Conservation (phyloP, 2,329 filamentous ascomycete species). For the Cladophialophora bantiana region DNA sequence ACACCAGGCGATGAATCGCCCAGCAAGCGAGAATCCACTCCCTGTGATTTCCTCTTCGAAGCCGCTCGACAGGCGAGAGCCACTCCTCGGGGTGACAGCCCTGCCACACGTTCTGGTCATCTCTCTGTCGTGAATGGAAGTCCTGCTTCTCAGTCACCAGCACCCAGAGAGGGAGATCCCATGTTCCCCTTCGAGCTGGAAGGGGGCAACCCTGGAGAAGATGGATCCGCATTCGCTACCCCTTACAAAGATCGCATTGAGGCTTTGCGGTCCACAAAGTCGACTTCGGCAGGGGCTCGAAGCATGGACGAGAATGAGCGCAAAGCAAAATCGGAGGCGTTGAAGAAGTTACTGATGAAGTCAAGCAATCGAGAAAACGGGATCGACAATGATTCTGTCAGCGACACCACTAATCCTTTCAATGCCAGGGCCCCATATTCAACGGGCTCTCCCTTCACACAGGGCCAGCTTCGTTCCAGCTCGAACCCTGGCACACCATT, state of each 20-base stretch:
- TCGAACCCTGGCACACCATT: slow-evolving; percentile 29
- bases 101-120: slow-evolving; percentile 50
- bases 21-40: slow-evolving; percentile 68
- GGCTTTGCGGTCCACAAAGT: slow-evolving; percentile 49
- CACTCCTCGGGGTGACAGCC: slow-evolving; percentile 59
- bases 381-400: slow-evolving; percentile 34
- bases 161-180: slow-evolving; percentile 59
- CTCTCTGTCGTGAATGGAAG: slow-evolving; percentile 61
- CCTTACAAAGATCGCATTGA: slow-evolving; percentile 56
- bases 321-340: slow-evolving; percentile 52
- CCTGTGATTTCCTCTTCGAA: slow-evolving; percentile 88
- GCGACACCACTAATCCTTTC: slow-evolving; percentile 46
- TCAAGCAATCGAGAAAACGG: slow-evolving; percentile 37
- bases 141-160: slow-evolving; percentile 50
- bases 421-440: slow-evolving; percentile 35
- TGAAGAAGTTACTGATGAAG: slow-evolving; percentile 56
- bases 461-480: slow-evolving; percentile 21
- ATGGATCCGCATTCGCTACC: slow-evolving; percentile 73
- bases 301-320: slow-evolving; percentile 49
- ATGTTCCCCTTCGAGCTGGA: slow-evolving; percentile 75
- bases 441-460: slow-evolving; percentile 10
- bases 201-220: slow-evolving; percentile 49
- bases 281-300: slow-evolving; percentile 43
- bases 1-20: slow-evolving; percentile 47
- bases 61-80: slow-evolving; percentile 74